These are phyloP conservation scores for Polyporus tsugae DNA, from an alignment of 1,284 basidiomycete genomes.

Conservation along the genomic window DNA sequence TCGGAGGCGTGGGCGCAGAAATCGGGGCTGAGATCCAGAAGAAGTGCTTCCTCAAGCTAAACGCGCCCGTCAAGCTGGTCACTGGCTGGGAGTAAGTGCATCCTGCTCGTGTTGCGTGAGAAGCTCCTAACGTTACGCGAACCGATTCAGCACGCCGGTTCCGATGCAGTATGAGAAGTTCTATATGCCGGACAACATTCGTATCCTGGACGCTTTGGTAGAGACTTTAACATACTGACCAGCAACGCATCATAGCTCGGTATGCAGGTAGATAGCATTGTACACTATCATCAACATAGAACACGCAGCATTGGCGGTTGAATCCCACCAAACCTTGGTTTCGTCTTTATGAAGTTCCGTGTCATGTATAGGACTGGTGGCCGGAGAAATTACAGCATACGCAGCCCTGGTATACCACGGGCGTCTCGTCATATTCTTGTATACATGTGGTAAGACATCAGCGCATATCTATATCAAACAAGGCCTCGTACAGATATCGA, in stretches of 20 bases:
- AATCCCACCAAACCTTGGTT: not conserved
- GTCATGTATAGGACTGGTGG: no score
- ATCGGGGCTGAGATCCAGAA: slow-evolving; percentile 89
- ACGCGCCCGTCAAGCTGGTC: slow-evolving; percentile 88
- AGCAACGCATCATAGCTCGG: not conserved
- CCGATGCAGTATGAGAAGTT: slow-evolving; percentile 91
- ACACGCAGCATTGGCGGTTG: not conserved
- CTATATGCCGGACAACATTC: slow-evolving; percentile 86
- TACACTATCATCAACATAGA: slow-evolving; percentile 17
- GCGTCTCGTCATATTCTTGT: not conserved
- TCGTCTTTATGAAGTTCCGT: no score
- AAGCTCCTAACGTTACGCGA: slow-evolving; percentile 20
- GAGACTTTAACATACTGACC: slow-evolving; percentile 83
- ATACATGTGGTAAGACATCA: not conserved
- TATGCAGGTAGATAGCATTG: slow-evolving; percentile 17
- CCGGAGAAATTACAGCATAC: no score
- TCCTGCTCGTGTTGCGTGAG: slow-evolving; percentile 22
- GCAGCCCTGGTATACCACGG: not conserved
- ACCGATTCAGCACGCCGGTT: slow-evolving; percentile 71
- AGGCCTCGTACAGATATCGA: slow-evolving; percentile 4
- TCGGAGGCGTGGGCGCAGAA: slow-evolving; percentile 87
- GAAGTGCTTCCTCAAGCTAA: slow-evolving; percentile 85
- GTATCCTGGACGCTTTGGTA: slow-evolving; percentile 84
- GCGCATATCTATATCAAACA: not conserved
- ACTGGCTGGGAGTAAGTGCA: slow-evolving; percentile 90